phyloP scores from a whole-genome alignment of 2,329 filamentous ascomycete genomes.

The Pseudopyricularia cyperi region DNA sequence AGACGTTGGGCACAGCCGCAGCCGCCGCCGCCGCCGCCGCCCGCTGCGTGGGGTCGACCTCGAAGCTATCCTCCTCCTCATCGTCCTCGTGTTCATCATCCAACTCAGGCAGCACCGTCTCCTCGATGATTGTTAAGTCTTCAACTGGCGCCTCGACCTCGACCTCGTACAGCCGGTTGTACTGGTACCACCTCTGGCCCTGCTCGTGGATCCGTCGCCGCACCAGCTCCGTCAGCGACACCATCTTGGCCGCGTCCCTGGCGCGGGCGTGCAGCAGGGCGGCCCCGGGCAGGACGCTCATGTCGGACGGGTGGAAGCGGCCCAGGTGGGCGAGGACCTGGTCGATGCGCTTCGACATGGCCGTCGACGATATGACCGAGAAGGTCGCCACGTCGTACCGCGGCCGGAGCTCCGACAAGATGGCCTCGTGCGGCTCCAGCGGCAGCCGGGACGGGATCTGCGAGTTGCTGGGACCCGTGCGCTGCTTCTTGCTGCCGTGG shows the following conservation, averaged over 20 bases:
- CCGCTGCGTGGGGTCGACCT: background rate
- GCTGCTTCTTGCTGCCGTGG: constrained; percentile 5
- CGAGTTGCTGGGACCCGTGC: constrained; percentile 5
- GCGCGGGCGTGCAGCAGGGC: constrained; percentile 39
- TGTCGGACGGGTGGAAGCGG: constrained; percentile 13
- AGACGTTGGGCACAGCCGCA: constrained; percentile 42
- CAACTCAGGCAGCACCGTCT: constrained; percentile 24
- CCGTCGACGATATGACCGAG: constrained; percentile 45
- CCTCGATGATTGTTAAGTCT: constrained; percentile 21
- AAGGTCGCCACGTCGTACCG: constrained; percentile 37
- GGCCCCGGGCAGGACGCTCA: constrained; percentile 15
- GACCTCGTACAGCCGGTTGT: constrained; percentile 41
- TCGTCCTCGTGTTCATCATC: constrained; percentile 9
- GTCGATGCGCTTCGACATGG: constrained; percentile 41
- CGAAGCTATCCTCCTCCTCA: constrained; percentile 8
- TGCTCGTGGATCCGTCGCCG: constrained; percentile 40
- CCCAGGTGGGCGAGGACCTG: constrained; percentile 31
- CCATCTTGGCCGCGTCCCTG: constrained; percentile 46
- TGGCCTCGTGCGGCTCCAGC: constrained; percentile 23
- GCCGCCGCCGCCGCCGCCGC: constrained; percentile 1
- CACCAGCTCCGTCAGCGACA: constrained; percentile 54
- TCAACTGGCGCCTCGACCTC: constrained; percentile 15
- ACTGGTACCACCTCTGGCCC: constrained; percentile 38
- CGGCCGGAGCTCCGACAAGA: constrained; percentile 28
- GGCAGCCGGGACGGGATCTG: constrained; percentile 12